Evolutionary conservation across 345 rosid genomes (phyloP).

Genomic region (Salix exigua): DNA sequence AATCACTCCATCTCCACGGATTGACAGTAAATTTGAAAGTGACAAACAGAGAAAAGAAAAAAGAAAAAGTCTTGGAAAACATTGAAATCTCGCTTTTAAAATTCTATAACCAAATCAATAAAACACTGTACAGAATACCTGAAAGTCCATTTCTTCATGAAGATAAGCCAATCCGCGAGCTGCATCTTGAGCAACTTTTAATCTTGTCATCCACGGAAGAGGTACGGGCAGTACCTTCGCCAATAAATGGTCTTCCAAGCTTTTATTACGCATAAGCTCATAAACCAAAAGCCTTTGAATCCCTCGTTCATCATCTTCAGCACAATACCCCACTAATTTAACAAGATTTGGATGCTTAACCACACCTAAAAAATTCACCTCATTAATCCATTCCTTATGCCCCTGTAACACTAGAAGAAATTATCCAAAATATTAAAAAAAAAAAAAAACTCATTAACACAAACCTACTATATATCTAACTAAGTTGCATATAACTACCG

Average conservation of each 20-base stretch:
- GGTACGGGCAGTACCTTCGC: constrained; percentile 38
- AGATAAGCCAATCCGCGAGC: constrained; percentile 93
- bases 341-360: constrained; percentile 94
- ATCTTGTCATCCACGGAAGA: constrained; percentile 70
- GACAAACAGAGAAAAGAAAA: background rate
- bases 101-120: background rate
- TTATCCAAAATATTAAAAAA: constrained; percentile 7
- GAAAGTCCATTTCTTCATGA: constrained; percentile 97
- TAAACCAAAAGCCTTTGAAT: constrained; percentile 85
- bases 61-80: background rate
- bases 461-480: background rate
- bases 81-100: background rate
- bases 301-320: constrained; percentile 92
- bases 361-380: constrained; percentile 85
- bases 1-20: background rate
- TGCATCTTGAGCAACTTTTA: constrained; percentile 79
- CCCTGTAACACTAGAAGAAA: constrained; percentile 73
- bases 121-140: constrained; percentile 33
- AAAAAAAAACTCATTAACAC: background rate
- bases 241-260: constrained; percentile 84
- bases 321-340: constrained; percentile 82
- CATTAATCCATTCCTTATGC: constrained; percentile 98
- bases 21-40: background rate
- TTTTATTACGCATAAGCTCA: constrained; percentile 81
- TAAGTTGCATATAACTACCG: background rate